Base-by-base conservation (phyloP, 169 alveolate genomes). In the Cryptosporidium sp. region DNA sequence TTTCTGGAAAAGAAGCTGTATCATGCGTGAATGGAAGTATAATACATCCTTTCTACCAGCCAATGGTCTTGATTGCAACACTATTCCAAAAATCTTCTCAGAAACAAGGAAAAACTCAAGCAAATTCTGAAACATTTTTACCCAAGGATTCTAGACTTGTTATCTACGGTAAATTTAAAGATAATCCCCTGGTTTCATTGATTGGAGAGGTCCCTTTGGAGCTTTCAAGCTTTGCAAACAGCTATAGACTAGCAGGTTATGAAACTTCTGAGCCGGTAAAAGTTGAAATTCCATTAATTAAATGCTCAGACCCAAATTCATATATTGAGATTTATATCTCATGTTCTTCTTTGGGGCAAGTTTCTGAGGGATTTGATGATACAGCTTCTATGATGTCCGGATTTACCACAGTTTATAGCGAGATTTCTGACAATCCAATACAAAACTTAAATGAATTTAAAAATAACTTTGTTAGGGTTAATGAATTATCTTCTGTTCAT, bases 331-430 rank as follows among this genome's bases (percentile, higher is more conserved):
- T 67, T 58, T 65, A 65, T 37, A 62, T 80, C n/a, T 23, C 60
- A 16, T 80, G 89, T 65, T 26, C 70, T 21, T 80, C 89, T 42
- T 80, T 80, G 33, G 89, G 89, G 9, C 80, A 80, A 31, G 68
- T 80, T 26, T 80, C 80, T 21, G 75, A 80, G 10, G 89, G 75
- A 8, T 80, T 80, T 80, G 89, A 80, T 62, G 89, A 80, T 21
- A 80, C 89, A 8, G 89, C 75, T 33, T 80, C 89, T 14, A 80
- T 80, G 89, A 80, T 80, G 89, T 80, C 89, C 10, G 89, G 89
- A 9, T 80, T 80, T 48, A 80, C 89, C 5, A 44, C 89, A 12
- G 65, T 80, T 21, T 44, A 60, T 39, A 80, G 69, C 33, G 89
- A 80, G 14, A 70, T 48, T 21, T 70, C 65, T 6, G 67, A 45